Percentiles rank a stretch among this genome's conserved stretches.
phyloP scores from a whole-genome alignment of 2,329 filamentous ascomycete genomes.

The Alternaria panax region DNA sequence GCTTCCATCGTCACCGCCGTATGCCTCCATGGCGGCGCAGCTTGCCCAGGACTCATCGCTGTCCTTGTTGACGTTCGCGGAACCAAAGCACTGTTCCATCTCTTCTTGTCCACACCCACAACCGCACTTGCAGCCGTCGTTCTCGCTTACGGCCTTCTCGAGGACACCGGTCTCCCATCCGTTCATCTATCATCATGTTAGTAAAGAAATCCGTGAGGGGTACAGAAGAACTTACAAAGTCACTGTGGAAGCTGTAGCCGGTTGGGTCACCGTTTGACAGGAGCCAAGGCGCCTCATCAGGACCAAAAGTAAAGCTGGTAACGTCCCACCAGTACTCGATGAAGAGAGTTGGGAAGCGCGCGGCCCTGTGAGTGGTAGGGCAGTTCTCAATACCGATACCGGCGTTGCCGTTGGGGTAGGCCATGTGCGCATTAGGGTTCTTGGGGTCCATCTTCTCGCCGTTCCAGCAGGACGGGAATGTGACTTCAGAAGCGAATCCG shows the following conservation, averaged over 20 bases:
- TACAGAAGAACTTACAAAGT: conserved; percentile 34
- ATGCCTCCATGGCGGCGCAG: conserved; percentile 34
- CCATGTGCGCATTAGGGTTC: conserved; percentile 46
- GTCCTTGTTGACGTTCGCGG: conserved; percentile 45
- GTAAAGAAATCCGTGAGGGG: not conserved
- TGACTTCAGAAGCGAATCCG: conserved; percentile 46
- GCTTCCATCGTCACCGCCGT: conserved; percentile 21
- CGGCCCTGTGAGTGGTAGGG: conserved; percentile 39
- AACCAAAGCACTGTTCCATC: conserved; percentile 49
- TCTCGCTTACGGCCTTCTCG: conserved; percentile 42
- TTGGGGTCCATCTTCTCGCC: conserved; percentile 43
- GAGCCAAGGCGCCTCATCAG: conserved; percentile 43
- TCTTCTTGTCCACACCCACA: conserved; percentile 46
- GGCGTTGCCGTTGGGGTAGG: conserved; percentile 46
- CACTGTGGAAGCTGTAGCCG: conserved; percentile 48
- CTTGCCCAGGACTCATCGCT: conserved; percentile 34
- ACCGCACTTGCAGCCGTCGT: conserved; percentile 48
- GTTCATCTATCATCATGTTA: conserved; percentile 28
- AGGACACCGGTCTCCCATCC: conserved; percentile 50
- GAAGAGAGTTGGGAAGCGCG: conserved; percentile 49
- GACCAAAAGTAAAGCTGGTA: conserved; percentile 43
- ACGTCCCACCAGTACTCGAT: conserved; percentile 52
- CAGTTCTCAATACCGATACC: conserved; percentile 45
- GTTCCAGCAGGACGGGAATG: conserved; percentile 51
- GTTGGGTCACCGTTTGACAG: conserved; percentile 49